Conservation (phyloP, 2,329 filamentous ascomycete genomes). For the Teratosphaeria viscida region DNA sequence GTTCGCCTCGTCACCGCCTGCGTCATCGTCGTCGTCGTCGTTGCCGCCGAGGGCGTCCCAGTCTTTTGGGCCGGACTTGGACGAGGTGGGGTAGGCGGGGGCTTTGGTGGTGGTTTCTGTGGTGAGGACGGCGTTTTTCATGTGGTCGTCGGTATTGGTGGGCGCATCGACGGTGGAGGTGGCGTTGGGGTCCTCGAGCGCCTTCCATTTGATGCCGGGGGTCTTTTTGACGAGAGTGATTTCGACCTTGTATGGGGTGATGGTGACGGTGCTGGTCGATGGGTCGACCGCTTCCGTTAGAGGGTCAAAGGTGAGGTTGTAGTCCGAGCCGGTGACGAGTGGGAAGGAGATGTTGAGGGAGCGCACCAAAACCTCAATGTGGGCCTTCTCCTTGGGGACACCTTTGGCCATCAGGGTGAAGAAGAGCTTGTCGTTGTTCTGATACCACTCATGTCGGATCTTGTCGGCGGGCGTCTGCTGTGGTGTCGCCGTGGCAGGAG, state of each 20-base stretch:
- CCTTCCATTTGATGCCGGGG: conserved; percentile 57
- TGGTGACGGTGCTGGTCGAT: conserved; percentile 47
- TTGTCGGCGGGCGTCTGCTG: conserved; percentile 43
- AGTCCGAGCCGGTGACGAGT: conserved; percentile 41
- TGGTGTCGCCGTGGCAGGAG: conserved; percentile 12
- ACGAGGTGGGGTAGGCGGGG: conserved; percentile 76
- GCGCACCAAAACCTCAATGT: conserved; percentile 38
- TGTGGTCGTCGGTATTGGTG: conserved; percentile 2
- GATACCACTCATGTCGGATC: conserved; percentile 60
- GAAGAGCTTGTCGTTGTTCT: conserved; percentile 49
- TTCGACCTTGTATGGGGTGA: conserved; percentile 73
- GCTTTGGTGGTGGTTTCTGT: conserved; percentile 16
- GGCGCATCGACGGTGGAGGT: background rate
- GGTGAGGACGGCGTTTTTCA: conserved; percentile 13
- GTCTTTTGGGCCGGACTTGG: conserved; percentile 70
- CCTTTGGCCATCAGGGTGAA: conserved; percentile 58
- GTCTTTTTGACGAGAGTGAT: conserved; percentile 58
- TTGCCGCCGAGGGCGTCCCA: conserved; percentile 54
- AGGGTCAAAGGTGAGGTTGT: conserved; percentile 53
- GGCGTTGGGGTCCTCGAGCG: conserved; percentile 39
- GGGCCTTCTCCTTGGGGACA: conserved; percentile 46
- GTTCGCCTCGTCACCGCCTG: conserved; percentile 55
- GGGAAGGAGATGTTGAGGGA: conserved; percentile 51
- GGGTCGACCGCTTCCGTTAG: conserved; percentile 58
- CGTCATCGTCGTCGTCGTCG: conserved; percentile 42